Base-by-base conservation (phyloP, 345 rosid genomes). In the Carallia pectinifolia region DNA sequence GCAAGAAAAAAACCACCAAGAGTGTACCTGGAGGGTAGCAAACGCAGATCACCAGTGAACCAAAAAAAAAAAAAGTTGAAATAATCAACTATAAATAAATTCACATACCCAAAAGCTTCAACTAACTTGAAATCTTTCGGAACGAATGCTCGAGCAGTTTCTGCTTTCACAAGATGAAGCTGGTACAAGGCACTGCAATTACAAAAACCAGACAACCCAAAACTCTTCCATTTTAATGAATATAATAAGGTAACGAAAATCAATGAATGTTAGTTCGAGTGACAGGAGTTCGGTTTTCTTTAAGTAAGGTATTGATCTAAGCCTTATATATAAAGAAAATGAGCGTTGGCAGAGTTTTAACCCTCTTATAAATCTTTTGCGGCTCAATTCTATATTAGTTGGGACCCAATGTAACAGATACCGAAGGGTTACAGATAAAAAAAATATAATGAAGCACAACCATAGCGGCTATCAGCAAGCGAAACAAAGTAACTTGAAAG, bases 1-100 rank as follows among this genome's bases (percentile, higher is more conserved):
- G 99, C 99, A 10, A 92, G 96, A 63, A 95, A 95, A 79, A 91
- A 92, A 1, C 99, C 97, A 17, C 99, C 97, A 50, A 95, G 90
- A 6, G 99, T 95, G 80, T 95, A 95, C 72, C 99, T 92, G 84
- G 71, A 59, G 72, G 10, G 53, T 23, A 71, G 59, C 64, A 79
- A 63, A 61, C 65, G 31, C 56, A 58, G 65, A 62, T 39, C 47
- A 69, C 58, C 54, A 61, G 37, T 38, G 39, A 63, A 59, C 56
- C 31, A 15, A 18, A 37, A 15, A 68, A 54, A 2, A 44, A 44
- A 9, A 9, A 40, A 40, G 2, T 1, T 6, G 8, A 38, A 37
- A 7, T 6, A 38, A 39, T 10, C 7, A 2, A 40, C 2, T 40
- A 19, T 37, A 31, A 40, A 31, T 64, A 1, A 6, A 17, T 53